Base-by-base conservation (phyloP, 2,329 filamentous ascomycete species). In the Curvularia lunata region DNA sequence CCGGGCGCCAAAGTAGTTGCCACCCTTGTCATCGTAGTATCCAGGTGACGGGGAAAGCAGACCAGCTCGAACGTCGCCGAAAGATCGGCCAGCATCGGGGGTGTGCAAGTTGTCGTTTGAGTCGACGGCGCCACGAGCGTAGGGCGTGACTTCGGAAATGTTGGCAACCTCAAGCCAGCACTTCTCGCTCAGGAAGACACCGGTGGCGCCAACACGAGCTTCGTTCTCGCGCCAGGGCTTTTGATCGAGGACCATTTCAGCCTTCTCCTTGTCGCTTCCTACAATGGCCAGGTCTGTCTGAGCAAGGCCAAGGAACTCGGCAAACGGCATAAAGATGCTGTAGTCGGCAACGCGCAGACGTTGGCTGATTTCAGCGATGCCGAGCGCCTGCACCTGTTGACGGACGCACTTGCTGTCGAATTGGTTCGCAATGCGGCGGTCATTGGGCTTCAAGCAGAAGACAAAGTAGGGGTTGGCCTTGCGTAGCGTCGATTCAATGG, bases 371-470 rank as follows among this genome's bases (percentile, higher is more conserved):
- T 99, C 95, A 1, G 93, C 93, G 70, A 99, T 96, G 30, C 95
- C 95, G 66, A 98, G 91, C 0, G 92, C 96, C 73, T 98, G 94
- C 1, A 99, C 86, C 74, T 99, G 95, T 10, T 91, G 91, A 4
- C 95, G 88, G 21, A 99, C 95, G 74, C 95, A 99, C 78, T 98
- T 98, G 84, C 92, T 97, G 77, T 99, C 95, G 69, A 98, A 99
- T 72, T 99, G 95, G 67, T 99, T 99, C 61, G 95, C 94, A 65
- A 99, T 99, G 48, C 95, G 88, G 52, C 95, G 86, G 75, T 99
- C 95, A 68, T 99, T 99, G 21, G 95, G 94, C 79, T 99, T 99
- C 63, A 99, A 80, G 72, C 95, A 99, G 78, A 99, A 97, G 43
- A 99, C 86, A 68, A 97, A 98, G 78, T 99, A 99, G 0, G 90